These are phyloP conservation scores for Exserohilum rostratum DNA, from an alignment of 2,329 filamentous ascomycete species.

Conservation along the genomic window DNA sequence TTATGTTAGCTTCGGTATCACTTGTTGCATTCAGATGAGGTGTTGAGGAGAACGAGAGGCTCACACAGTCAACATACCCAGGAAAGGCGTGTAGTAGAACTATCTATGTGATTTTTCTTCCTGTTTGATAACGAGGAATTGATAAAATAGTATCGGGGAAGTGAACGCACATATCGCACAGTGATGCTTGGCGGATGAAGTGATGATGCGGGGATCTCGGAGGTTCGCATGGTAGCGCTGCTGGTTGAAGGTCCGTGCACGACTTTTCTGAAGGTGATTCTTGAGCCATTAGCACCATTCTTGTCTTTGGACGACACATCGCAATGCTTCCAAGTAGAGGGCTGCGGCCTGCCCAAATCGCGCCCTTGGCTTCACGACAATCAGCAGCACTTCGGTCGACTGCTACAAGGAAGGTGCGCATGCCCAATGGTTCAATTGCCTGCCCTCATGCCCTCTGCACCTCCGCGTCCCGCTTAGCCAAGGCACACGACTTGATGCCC, in stretches of 20 bases:
- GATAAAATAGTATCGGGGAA: constrained; percentile 10
- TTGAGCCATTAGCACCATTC: constrained; percentile 10
- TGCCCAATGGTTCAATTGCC: constrained; percentile 2
- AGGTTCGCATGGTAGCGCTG: constrained; percentile 9
- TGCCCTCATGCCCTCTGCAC: background rate
- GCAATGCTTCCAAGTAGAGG: constrained; percentile 58
- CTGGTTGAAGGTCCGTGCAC: constrained; percentile 16
- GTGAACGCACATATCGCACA: background rate
- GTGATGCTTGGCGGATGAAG: background rate
- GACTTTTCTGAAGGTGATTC: constrained; percentile 26
- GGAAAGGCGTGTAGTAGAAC: constrained; percentile 17
- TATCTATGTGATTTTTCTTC: constrained; percentile 14
- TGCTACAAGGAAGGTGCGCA: constrained; percentile 44
- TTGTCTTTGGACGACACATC: constrained; percentile 37
- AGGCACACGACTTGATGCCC: background rate
- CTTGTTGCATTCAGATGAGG: constrained; percentile 20
- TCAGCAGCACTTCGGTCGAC: constrained; percentile 26
- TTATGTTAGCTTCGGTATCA: background rate
- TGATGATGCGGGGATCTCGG: constrained; percentile 19
- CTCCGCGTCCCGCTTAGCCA: constrained; percentile 14
- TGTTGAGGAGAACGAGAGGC: constrained; percentile 16
- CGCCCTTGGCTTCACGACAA: constrained; percentile 29
- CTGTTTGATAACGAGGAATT: constrained; percentile 10
- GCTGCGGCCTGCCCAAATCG: constrained; percentile 46
- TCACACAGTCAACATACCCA: constrained; percentile 25